Conservation (phyloP, 371 early-diverging fungal genomes). For the Mortierella sp. region DNA sequence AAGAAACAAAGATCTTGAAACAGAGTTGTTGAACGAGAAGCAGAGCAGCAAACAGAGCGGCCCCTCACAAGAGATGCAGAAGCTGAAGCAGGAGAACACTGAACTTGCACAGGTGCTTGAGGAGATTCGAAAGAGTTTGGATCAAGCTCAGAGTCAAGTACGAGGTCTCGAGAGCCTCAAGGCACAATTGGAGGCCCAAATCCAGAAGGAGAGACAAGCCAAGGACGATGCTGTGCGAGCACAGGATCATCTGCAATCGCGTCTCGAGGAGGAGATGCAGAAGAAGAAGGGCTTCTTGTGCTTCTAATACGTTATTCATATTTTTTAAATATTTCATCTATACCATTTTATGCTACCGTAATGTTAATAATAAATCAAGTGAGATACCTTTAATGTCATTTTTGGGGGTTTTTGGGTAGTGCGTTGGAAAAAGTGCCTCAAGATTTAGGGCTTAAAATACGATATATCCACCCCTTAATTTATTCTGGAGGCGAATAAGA, state of each 20-base stretch:
- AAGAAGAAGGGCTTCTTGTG: conserved; percentile 57
- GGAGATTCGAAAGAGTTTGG: conserved; percentile 43
- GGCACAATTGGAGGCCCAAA: conserved; percentile 42
- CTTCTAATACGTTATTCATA: conserved; percentile 23
- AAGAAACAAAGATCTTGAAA: conserved; percentile 42
- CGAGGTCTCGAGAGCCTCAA: conserved; percentile 39
- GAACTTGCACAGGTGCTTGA: conserved; percentile 36
- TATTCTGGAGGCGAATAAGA: not conserved
- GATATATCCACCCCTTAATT: conserved; percentile 4
- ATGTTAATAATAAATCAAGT: not conserved
- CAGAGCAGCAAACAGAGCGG: conserved; percentile 13
- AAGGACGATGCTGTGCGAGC: conserved; percentile 48
- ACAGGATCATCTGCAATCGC: conserved; percentile 36
- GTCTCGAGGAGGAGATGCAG: conserved; percentile 44
- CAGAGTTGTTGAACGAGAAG: conserved; percentile 15
- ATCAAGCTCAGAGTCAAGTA: conserved; percentile 37
- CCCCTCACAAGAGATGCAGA: conserved; percentile 21
- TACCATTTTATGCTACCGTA: not conserved
- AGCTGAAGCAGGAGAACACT: conserved; percentile 41
- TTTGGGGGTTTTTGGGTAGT: too few species aligned
- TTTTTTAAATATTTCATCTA: not conserved
- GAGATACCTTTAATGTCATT: too few species aligned
- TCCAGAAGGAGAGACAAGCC: conserved; percentile 44
- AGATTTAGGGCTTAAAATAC: too few species aligned
- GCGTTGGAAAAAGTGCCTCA: too few species aligned